A percentile compares a stretch with the other conserved stretches of the same genome.
phyloP scores from a whole-genome alignment of 2,329 filamentous ascomycete genomes.

The Colletotrichum truncatum region DNA sequence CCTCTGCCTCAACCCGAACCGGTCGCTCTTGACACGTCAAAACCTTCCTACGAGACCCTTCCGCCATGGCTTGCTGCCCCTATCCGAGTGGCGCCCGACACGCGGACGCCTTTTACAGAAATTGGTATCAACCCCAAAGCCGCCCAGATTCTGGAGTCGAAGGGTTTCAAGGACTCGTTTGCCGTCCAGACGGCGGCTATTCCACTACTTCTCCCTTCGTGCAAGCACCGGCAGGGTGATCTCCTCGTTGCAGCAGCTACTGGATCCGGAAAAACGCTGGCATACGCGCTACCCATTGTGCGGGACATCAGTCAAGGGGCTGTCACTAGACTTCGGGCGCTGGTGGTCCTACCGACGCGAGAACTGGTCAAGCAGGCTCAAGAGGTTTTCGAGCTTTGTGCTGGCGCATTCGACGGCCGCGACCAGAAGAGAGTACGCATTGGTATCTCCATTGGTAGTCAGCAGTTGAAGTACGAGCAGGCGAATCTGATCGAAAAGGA shows the following conservation, averaged over 20 bases:
- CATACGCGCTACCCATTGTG: constrained; percentile 88
- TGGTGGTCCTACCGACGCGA: constrained; percentile 90
- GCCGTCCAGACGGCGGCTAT: constrained; percentile 84
- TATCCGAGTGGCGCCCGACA: constrained; percentile 70
- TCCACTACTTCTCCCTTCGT: constrained; percentile 77
- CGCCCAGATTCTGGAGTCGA: constrained; percentile 70
- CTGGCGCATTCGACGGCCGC: constrained; percentile 64
- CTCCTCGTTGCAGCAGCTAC: constrained; percentile 92
- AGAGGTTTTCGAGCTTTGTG: constrained; percentile 79
- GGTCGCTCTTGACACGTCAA: constrained; percentile 62
- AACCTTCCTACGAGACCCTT: constrained; percentile 78
- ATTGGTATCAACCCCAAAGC: constrained; percentile 71
- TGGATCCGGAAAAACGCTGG: constrained; percentile 93
- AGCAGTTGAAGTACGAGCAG: constrained; percentile 75
- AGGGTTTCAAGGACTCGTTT: constrained; percentile 76
- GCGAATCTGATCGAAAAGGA: constrained; percentile 54
- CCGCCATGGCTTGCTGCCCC: constrained; percentile 85
- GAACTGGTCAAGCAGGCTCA: constrained; percentile 90
- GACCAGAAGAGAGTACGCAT: constrained; percentile 76
- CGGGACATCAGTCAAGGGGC: constrained; percentile 74
- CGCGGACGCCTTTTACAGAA: constrained; percentile 67
- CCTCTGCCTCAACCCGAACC: constrained; percentile 83
- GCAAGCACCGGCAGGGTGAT: constrained; percentile 73
- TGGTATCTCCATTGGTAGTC: constrained; percentile 84
- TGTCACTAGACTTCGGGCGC: constrained; percentile 75